phyloP scores from a whole-genome alignment of 805 yeast genomes.

The Blastobotrys terrestris region DNA sequence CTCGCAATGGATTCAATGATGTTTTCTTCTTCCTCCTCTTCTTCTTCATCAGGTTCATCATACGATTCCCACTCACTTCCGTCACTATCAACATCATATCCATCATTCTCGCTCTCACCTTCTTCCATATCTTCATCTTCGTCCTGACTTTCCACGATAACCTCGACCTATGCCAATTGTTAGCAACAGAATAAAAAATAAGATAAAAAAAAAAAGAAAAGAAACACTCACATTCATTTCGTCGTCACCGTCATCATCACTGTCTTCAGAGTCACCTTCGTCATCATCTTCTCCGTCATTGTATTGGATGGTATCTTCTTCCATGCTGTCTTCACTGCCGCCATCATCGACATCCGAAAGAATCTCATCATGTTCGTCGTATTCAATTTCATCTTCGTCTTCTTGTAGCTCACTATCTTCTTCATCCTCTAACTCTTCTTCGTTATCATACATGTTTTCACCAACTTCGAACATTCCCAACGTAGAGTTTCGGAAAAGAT shows the following conservation, averaged over 20 bases:
- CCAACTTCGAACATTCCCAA: slow-evolving; percentile 89
- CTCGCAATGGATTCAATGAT: slow-evolving; percentile 12
- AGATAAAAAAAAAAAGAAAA: slow-evolving; percentile 28
- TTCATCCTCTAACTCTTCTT: slow-evolving; percentile 46
- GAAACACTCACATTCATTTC: slow-evolving; percentile 35
- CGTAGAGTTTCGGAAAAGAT: slow-evolving; percentile 80
- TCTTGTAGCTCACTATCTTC: slow-evolving; percentile 26
- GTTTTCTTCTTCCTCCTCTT: slow-evolving; percentile 22
- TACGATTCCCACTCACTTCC: slow-evolving; percentile 15
- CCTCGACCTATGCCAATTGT: slow-evolving; percentile 9
- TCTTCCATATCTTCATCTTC: slow-evolving; percentile 15
- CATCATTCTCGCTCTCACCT: slow-evolving; percentile 15
- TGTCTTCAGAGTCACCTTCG: slow-evolving; percentile 27
- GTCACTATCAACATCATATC: slow-evolving; percentile 16
- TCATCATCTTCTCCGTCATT: slow-evolving; percentile 33
- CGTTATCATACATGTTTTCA: slow-evolving; percentile 60
- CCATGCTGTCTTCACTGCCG: slow-evolving; percentile 15
- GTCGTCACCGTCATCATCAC: slow-evolving; percentile 29
- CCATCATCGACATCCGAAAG: slow-evolving; percentile 21
- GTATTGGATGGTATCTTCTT: slow-evolving; percentile 6
- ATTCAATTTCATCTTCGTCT: slow-evolving; percentile 19
- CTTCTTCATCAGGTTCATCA: slow-evolving; percentile 24
- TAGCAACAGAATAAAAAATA: too few relatives aligned
- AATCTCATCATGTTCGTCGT: slow-evolving; percentile 22
- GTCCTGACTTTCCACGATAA: slow-evolving; percentile 16